phyloP scores from a whole-genome alignment of 345 rosid species.

The Moricandia arvensis region DNA sequence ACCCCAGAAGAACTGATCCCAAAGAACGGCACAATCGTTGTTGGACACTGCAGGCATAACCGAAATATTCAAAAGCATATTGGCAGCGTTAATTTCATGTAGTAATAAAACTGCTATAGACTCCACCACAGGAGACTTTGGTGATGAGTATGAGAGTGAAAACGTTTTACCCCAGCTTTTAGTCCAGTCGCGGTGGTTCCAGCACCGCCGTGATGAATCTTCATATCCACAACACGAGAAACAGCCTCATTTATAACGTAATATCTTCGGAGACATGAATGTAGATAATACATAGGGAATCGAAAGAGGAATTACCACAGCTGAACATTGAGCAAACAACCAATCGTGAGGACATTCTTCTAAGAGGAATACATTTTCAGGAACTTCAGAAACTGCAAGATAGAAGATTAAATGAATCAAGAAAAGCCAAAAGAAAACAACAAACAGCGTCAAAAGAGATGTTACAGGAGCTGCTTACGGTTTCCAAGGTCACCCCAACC shows the following conservation, averaged over 20 bases:
- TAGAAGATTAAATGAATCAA: not conserved
- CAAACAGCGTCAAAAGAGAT: not conserved
- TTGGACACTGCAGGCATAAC: constrained; percentile 72
- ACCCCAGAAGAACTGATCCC: constrained; percentile 99
- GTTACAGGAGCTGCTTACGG: constrained; percentile 49
- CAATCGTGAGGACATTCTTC: constrained; percentile 99
- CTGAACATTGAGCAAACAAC: constrained; percentile 97
- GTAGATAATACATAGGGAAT: not conserved
- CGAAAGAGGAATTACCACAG: constrained; percentile 61
- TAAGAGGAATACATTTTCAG: constrained; percentile 65
- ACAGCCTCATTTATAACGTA: not conserved
- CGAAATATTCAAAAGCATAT: not conserved
- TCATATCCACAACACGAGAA: constrained; percentile 25
- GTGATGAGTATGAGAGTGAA: not conserved
- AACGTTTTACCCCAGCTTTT: constrained; percentile 75
- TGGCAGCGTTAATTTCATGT: not conserved
- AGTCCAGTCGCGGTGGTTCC: constrained; percentile 98
- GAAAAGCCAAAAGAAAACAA: not conserved
- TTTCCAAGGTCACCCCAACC: constrained; percentile 98
- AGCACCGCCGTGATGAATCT: constrained; percentile 99
- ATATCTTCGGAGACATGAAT: not conserved
- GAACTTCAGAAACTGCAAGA: constrained; percentile 68
- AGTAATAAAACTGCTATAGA: constrained; percentile 3
- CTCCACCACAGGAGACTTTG: not conserved
- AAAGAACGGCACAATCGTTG: constrained; percentile 91